Percentiles rank a stretch among this genome's conserved stretches.
These are phyloP conservation scores for Vigna mungo DNA, from an alignment of 306 rosid species.

Conservation along the genomic window DNA sequence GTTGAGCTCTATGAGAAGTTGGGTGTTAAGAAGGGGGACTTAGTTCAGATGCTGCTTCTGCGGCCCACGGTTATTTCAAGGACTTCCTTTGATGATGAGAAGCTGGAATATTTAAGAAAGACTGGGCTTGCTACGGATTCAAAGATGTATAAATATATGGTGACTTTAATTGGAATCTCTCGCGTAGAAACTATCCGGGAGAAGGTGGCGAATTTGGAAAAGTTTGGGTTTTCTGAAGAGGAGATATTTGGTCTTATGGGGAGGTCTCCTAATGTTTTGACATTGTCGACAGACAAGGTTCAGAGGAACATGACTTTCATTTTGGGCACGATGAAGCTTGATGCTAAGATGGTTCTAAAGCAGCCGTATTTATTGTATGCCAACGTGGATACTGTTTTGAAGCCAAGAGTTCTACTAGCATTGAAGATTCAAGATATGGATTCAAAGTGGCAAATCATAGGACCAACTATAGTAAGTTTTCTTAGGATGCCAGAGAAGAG, in stretches of 20 bases:
- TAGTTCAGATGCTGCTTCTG: constrained; percentile 60
- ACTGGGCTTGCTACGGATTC: constrained; percentile 58
- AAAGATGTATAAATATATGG: constrained; percentile 74
- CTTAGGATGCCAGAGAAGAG: constrained; percentile 77
- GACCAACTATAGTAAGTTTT: constrained; percentile 42
- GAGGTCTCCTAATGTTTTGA: constrained; percentile 59
- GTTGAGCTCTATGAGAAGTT: constrained; percentile 58
- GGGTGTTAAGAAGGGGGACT: constrained; percentile 66
- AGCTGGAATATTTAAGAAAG: constrained; percentile 63
- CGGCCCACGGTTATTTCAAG: constrained; percentile 72
- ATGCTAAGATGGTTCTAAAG: constrained; percentile 58
- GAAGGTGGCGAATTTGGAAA: constrained; percentile 63
- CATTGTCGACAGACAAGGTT: constrained; percentile 77
- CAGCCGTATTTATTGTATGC: constrained; percentile 60
- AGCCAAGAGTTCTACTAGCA: constrained; percentile 66
- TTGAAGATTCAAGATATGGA: constrained; percentile 70
- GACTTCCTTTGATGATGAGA: constrained; percentile 74
- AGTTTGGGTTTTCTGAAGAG: constrained; percentile 71
- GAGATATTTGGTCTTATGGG: constrained; percentile 67
- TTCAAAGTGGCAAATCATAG: constrained; percentile 40
- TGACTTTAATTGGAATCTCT: constrained; percentile 72
- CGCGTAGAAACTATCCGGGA: constrained; percentile 67
- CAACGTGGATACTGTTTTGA: constrained; percentile 71
- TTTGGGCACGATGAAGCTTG: constrained; percentile 72
- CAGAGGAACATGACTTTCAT: constrained; percentile 90